phyloP scores from a whole-genome alignment of 2,329 filamentous ascomycete species.

The Raffaelea albimanens region DNA sequence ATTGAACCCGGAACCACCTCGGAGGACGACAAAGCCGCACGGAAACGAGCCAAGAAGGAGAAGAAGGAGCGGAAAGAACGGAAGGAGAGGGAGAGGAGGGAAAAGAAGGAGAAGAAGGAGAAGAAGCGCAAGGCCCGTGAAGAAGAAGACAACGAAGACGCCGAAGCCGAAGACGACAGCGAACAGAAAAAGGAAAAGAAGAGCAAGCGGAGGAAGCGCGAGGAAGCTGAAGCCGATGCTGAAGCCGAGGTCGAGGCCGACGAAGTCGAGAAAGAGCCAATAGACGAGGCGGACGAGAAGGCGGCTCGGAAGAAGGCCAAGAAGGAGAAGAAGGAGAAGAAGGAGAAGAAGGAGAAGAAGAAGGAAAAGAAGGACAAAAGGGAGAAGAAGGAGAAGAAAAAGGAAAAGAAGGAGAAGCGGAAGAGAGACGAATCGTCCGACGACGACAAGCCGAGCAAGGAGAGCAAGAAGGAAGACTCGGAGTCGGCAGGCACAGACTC shows the following conservation, averaged over 20 bases:
- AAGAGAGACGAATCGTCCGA: constrained; percentile 23
- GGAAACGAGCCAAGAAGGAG: not conserved
- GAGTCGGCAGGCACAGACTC: constrained; percentile 14
- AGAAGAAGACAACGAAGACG: constrained; percentile 24
- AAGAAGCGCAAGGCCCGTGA: constrained; percentile 37
- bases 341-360: constrained; percentile 14
- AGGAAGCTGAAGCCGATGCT: constrained; percentile 27
- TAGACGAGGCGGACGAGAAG: constrained; percentile 19
- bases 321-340: constrained; percentile 17
- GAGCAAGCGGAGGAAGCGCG: constrained; percentile 21
- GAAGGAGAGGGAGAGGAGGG: constrained; percentile 8
- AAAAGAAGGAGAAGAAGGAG: constrained; percentile 34
- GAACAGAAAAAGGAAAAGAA: constrained; percentile 25
- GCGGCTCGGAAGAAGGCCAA: constrained; percentile 15
- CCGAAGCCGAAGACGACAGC: constrained; percentile 27
- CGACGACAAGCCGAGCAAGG: constrained; percentile 29
- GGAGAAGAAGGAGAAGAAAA: constrained; percentile 14
- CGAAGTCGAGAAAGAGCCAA: constrained; percentile 26
- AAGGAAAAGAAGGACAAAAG: constrained; percentile 31
- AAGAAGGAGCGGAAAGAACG: constrained; percentile 2
- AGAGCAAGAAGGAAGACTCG: constrained; percentile 26
- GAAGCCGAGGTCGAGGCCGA: constrained; percentile 19
- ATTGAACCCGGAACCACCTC: no score
- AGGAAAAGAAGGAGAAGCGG: constrained; percentile 3
- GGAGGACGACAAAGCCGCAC: constrained; percentile 1